These are phyloP conservation scores for Populus hybrid DNA, from an alignment of 441 rosid genomes.

Conservation along the genomic window DNA sequence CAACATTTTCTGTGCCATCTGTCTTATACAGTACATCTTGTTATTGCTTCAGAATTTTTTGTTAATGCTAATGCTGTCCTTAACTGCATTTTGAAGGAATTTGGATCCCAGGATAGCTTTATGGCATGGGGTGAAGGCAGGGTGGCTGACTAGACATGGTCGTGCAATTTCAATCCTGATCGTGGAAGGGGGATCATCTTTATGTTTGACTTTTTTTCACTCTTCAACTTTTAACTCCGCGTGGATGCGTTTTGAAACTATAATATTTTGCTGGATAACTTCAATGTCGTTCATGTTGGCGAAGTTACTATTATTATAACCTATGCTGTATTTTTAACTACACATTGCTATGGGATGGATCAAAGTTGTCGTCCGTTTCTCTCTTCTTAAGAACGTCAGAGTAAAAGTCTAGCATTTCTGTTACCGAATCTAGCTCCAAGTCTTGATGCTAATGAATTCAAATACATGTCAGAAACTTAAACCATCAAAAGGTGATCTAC, in stretches of 20 bases:
- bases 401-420: not conserved
- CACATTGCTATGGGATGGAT: conserved; percentile 1
- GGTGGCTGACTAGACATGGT: conserved; percentile 18
- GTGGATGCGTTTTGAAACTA: conserved; percentile 9
- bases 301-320: conserved; percentile 1
- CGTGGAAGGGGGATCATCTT: not conserved
- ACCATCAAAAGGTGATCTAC: not conserved
- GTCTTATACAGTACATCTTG: not conserved
- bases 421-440: not conserved
- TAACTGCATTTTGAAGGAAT: conserved; percentile 47
- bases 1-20: not conserved
- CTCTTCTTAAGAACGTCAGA: not conserved
- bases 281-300: conserved; percentile 5
- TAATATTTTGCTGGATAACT: conserved; percentile 18
- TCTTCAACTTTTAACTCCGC: not conserved
- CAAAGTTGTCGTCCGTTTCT: not conserved
- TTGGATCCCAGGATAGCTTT: conserved; percentile 92
- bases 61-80: not conserved
- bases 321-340: not conserved
- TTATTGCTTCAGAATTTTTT: not conserved
- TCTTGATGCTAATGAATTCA: conserved; percentile 4
- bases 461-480: not conserved
- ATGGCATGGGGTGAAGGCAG: conserved; percentile 70
- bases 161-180: not conserved
- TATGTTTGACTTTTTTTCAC: not conserved